Conservation (phyloP, 129 eudicot species). For the Lonicera japonica region DNA sequence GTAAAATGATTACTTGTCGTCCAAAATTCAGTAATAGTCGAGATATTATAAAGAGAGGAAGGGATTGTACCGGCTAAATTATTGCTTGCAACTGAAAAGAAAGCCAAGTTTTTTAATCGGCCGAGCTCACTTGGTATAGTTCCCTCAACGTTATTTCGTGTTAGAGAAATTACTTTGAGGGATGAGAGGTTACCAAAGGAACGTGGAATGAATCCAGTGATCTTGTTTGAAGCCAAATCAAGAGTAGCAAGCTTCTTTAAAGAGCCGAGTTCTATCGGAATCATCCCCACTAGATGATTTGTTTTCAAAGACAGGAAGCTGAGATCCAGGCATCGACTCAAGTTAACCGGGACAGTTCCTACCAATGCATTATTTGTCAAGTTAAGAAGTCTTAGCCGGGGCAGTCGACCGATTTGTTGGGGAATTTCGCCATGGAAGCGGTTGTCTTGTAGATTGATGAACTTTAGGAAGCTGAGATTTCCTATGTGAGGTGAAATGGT, state of each 20-base stretch:
- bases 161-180: constrained; percentile 7
- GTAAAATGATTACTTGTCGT: no score
- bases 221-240: constrained; percentile 6
- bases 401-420: constrained; percentile 19
- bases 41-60: not conserved
- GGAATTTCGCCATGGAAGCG: constrained; percentile 27
- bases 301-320: constrained; percentile 11
- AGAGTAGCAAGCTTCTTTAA: constrained; percentile 14
- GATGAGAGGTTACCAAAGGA: constrained; percentile 24
- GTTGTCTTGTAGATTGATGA: constrained; percentile 19
- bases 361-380: constrained; percentile 20
- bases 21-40: no score
- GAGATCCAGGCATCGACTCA: constrained; percentile 21
- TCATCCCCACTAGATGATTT: constrained; percentile 24
- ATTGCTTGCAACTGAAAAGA: constrained; percentile 11
- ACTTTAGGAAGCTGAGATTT: constrained; percentile 26
- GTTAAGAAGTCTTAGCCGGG: constrained; percentile 12
- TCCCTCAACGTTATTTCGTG: constrained; percentile 17
- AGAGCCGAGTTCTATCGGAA: no score
- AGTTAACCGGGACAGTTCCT: constrained; percentile 22
- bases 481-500: constrained; percentile 36
- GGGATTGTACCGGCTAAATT: constrained; percentile 21
- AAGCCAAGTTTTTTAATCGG: constrained; percentile 3
- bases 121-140: no score
- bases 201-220: constrained; percentile 24